Base-by-base conservation (phyloP, 176 grass and related monocot genomes). In the Hyparrhenia diplandra region DNA sequence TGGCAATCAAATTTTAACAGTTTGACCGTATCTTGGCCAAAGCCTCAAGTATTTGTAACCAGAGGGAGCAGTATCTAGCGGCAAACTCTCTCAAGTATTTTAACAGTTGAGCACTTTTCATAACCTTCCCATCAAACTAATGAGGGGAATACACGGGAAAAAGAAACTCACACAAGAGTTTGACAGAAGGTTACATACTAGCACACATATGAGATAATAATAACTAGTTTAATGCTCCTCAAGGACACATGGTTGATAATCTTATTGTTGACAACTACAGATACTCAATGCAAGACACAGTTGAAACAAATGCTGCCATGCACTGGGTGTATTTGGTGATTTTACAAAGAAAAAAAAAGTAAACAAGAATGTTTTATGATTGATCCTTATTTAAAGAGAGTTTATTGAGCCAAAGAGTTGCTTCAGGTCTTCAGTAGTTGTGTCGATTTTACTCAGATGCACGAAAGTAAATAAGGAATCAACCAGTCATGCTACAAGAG, bases 81-180 rank as follows among this genome's bases (percentile, higher is more conserved):
- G 30, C 28, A 54, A 74, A 66, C 8, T 14, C 13, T 63, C 45
- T 40, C 37, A 36, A 37, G 2, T 14, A 46, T 69, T 64, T 20
- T 80, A 61, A 75, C 29, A 35, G 6, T 65, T 68, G 65, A 36
- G 23, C 10, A 29, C 1, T 10, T 23, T 71, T 59, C 37, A 13
- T 63, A 70, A 57, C 55, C 18, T 68, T 85, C 55, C n/a, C 68
- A 65, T 58, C 6, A 59, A 72, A 40, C 6, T 73, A 35, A 84
- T 29, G 41, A 24, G 28, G 1, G 41, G 20, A 47, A 71, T 36
- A n/a, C 73, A 37, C 18, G 7, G 31, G 51, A 13, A 45, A 70
- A 10, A 32, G n/a, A 64, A 43, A 5, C 65, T 30, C 21, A 6
- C 23, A 63, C 47, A 28, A 65, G 23, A 10, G 32, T 70, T n/a